Conservation (phyloP, 225 moss, liverwort and hornwort genomes). For the Asterella californica region DNA sequence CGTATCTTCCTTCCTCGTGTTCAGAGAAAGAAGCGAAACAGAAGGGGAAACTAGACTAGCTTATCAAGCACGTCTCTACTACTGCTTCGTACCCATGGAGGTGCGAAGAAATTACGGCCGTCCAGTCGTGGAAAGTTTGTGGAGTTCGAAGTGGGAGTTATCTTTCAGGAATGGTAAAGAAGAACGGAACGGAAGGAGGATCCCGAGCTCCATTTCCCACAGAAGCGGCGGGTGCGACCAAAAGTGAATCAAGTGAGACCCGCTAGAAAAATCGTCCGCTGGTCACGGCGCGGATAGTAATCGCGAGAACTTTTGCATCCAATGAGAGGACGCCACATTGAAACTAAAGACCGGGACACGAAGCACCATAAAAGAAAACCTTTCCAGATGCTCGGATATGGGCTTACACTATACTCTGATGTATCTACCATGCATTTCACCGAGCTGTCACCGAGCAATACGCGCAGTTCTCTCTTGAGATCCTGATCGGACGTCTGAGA, state of each 20-base stretch:
- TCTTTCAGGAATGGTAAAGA: background rate
- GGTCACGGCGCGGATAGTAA: slow-evolving; percentile 5
- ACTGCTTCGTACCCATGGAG: background rate
- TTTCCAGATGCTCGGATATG: background rate
- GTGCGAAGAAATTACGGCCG: background rate
- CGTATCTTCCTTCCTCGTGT: background rate
- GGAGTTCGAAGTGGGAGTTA: no score
- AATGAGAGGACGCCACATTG: background rate
- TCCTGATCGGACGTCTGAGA: background rate
- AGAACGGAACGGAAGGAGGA: background rate
- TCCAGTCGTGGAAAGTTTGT: background rate
- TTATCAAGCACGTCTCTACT: background rate
- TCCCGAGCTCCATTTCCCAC: background rate
- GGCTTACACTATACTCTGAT: background rate
- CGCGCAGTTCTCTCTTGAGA: background rate
- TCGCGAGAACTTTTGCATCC: background rate
- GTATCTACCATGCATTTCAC: background rate
- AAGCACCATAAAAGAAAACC: background rate
- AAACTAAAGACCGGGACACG: background rate
- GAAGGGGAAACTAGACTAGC: background rate
- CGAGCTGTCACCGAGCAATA: background rate
- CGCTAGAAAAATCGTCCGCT: background rate
- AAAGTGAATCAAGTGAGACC: background rate
- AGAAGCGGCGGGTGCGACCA: background rate
- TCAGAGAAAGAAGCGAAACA: background rate